Base-by-base conservation (phyloP, 2,329 filamentous ascomycete species). In the Aspergillus sp. region DNA sequence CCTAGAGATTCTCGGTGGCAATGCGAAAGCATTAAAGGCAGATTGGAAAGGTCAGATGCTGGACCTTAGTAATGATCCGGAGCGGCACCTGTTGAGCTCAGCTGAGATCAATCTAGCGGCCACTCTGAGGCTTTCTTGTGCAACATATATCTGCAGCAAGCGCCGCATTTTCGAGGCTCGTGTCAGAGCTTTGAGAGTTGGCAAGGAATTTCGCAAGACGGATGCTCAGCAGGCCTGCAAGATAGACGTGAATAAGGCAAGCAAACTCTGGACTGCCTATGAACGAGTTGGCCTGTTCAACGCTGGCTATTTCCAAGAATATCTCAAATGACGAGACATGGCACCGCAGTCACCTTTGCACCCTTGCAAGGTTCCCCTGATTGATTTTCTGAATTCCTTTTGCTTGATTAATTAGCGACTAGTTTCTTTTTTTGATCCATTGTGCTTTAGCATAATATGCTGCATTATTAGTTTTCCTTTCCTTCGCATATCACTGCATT, bases 201-300 rank as follows among this genome's bases (percentile, higher is more conserved):
- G 84, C 70, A 95, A 96, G 75, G 90, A 93, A 68, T 97, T 96
- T 74, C 88, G 91, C 73, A 96, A 96, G 83, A 98, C 93, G 1
- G 91, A 96, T 71, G 91, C 92, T 5, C 93, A 98, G 74, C 90
- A 96, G 73, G 91, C 91, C n/a, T 96, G 91, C 83, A 96, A 96
- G 80, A 96, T 97, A 63, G 93, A 98, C 68, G 93, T 98, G 73
- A 97, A 97, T 81, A 98, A 97, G 80, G 91, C 93, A 3, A 96
- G 91, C 64, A 93, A 93, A 74, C 81, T 98, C 47, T 96, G 91
- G 90, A 87, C 87, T 39, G 91, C 91, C 6, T 98, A 91, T 70
- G 90, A 96, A 50, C 88, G 87, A 66, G 90, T 95, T 39, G 90
- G 89, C 65, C 96, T 92, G 91, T 86, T 96, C 62, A 81, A 89